Conservation (phyloP, 306 rosid species). For the Gynostemma pentaphyllum region DNA sequence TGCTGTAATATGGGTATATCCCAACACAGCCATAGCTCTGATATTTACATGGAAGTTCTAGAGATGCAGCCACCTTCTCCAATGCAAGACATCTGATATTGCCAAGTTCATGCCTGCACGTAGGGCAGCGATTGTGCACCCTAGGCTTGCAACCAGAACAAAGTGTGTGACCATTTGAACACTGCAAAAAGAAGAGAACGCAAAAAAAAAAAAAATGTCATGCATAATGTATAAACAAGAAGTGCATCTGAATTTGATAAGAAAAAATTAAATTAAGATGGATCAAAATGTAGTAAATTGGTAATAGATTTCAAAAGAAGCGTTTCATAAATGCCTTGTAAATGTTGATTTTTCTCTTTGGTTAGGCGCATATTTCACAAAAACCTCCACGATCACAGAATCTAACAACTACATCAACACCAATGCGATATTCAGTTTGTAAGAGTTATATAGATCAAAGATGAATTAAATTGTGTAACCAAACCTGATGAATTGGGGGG, state of each 20-base stretch:
- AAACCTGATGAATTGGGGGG: slow-evolving; percentile 94
- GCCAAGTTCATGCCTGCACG: slow-evolving; percentile 88
- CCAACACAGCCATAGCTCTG: slow-evolving; percentile 73
- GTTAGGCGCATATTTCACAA: background rate
- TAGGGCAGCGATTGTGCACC: slow-evolving; percentile 92
- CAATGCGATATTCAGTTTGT: background rate
- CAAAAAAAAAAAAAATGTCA: background rate
- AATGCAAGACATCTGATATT: slow-evolving; percentile 85
- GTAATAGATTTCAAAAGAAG: background rate
- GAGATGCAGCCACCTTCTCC: slow-evolving; percentile 94
- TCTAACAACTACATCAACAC: slow-evolving; percentile 4
- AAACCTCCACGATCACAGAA: background rate
- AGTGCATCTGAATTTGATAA: background rate
- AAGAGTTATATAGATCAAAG: background rate
- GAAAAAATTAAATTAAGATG: background rate
- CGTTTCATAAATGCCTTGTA: background rate
- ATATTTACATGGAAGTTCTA: slow-evolving; percentile 91
- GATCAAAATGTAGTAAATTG: background rate
- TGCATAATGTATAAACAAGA: background rate
- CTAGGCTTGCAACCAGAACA: slow-evolving; percentile 92
- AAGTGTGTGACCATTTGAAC: slow-evolving; percentile 88
- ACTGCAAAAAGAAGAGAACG: slow-evolving; percentile 32
- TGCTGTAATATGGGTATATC: slow-evolving; percentile 86
- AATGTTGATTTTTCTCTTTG: background rate
- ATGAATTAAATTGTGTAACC: background rate